phyloP scores from a whole-genome alignment of 2,329 filamentous ascomycete genomes.

The Karstenula rhodostoma region DNA sequence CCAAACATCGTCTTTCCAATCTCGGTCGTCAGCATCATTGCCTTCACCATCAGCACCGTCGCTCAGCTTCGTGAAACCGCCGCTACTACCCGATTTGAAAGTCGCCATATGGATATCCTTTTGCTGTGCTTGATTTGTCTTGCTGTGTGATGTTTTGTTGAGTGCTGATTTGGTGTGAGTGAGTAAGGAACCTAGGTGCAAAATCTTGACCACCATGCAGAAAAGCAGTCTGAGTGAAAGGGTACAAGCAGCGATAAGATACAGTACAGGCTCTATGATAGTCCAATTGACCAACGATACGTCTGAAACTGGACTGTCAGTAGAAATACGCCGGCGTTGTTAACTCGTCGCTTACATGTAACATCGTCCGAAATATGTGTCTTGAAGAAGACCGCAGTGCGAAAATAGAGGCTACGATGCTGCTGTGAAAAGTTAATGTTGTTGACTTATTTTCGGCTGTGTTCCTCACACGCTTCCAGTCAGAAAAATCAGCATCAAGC shows the following conservation, averaged over 20 bases:
- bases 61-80: constrained; percentile 20
- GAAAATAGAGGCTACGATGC: constrained; percentile 35
- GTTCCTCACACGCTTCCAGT: constrained; percentile 35
- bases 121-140: constrained; percentile 1
- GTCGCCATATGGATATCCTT: constrained; percentile 21
- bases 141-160: constrained; percentile 7
- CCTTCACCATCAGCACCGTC: constrained; percentile 12
- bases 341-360: constrained; percentile 26
- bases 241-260: constrained; percentile 34
- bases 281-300: constrained; percentile 34
- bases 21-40: constrained; percentile 9
- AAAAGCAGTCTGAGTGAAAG: constrained; percentile 38
- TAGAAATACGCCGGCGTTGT: neutral
- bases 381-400: constrained; percentile 30
- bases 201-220: constrained; percentile 27
- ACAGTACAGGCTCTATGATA: constrained; percentile 37
- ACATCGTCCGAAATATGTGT: constrained; percentile 27
- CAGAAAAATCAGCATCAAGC: constrained; percentile 37
- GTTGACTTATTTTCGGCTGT: neutral
- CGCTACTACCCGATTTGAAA: constrained; percentile 18
- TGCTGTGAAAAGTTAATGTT: constrained; percentile 18
- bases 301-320: constrained; percentile 21
- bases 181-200: constrained; percentile 29
- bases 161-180: constrained; percentile 26
- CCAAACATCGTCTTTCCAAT: constrained; percentile 8